These are phyloP conservation scores for Arabidopsis suecica DNA, from an alignment of 345 rosid genomes.

Conservation along the genomic window DNA sequence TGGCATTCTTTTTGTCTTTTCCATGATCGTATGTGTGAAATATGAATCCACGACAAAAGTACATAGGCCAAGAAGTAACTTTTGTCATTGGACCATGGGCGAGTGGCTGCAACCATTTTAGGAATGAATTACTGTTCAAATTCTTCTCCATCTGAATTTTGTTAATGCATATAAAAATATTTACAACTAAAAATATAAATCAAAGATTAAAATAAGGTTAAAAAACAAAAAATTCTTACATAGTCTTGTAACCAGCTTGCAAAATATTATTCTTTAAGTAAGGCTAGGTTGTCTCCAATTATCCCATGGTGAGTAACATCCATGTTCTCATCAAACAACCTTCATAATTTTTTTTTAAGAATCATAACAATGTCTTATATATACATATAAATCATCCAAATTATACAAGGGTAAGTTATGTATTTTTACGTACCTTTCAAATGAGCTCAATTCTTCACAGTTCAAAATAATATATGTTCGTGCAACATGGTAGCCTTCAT, in stretches of 20 bases:
- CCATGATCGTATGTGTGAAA: conserved; percentile 8
- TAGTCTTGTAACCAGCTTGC: background rate
- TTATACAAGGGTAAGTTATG: background rate
- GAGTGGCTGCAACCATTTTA: background rate
- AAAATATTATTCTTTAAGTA: background rate
- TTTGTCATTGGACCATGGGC: conserved; percentile 7
- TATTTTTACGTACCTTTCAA: background rate
- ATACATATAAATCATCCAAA: no score
- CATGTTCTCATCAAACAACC: background rate
- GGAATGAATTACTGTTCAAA: background rate
- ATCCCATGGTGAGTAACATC: background rate
- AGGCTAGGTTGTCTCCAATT: background rate
- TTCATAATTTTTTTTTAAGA: background rate
- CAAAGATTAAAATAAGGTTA: no score
- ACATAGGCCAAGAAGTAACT: conserved; percentile 15
- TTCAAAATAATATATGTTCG: background rate
- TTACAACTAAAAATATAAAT: background rate
- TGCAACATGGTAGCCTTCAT: background rate
- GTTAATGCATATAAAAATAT: background rate
- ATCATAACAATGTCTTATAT: background rate
- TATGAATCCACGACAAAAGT: conserved; percentile 7
- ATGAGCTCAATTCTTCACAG: background rate
- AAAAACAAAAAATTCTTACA: background rate
- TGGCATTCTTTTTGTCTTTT: background rate
- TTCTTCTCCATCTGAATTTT: background rate